Evolutionary conservation across 83 land plant species (phyloP), one percentile per base, ranked within the genome.

Genomic region (Picea mariana): DNA sequence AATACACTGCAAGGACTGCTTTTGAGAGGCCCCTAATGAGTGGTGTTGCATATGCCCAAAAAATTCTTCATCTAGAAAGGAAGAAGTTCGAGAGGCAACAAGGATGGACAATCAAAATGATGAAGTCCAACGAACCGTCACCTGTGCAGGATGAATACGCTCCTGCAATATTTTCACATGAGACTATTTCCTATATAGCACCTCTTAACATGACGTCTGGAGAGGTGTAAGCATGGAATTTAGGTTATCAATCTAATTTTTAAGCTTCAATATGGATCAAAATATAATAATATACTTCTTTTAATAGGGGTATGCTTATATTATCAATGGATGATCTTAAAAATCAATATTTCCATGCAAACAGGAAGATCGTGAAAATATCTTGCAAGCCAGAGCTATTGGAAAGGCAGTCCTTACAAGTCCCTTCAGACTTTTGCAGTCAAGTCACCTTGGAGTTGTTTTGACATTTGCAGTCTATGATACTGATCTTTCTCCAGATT

Each of bases 191-290:
- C 16, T 91, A 90, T 62, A 84, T 96, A 62, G 85, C 87, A 6
- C 94, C 95, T 52, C 87, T 94, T 75, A 96, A 96, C 82, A 91
- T 96, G 96, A 91, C 92, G 95, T 96, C 98, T 61, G 98, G 98
- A 82, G 90, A 92, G 92, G 98, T 95, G 20, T 40, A 21, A 83
- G 12, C 11, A n/a, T 31, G 0, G 40, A 17, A 20, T 77, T 67
- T 0, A 67, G 0, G 40, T 38, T 38, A 38, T 38, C 40, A 38
- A 38, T 38, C 40, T 38, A 38, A 38, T 38, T 38, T 38, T 38
- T 3, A 38, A 38, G 4, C 0, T 38, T 38, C 0, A 38, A 38
- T 38, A 38, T 38, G 40, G 40, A 38, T 38, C 40, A 38, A 38
- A 38, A 38, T 38, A 38, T 38, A 38, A 38, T 38, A 38, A 38